Evolutionary conservation across 164 flowering plant species (phyloP), one percentile per base, ranked within the genome.

Genomic region (Paratinospora sagittata): DNA sequence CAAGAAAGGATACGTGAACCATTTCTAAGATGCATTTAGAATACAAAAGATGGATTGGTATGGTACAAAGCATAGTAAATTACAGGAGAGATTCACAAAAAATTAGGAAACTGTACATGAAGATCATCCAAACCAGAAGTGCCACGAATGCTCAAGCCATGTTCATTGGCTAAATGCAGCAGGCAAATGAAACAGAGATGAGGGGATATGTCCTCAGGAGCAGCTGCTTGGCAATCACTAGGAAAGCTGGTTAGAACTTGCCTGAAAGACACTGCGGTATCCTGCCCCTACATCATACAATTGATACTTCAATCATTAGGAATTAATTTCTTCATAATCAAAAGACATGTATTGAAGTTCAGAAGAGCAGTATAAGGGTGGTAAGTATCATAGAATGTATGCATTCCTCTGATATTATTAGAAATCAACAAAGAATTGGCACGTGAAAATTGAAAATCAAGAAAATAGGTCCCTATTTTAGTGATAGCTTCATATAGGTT

Each of bases 141-240:
- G 62, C 84, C 88, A 8, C 63, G 70, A 71, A 91, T 85, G 66
- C 74, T 79, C 73, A 89, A 75, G 3, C 85, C 80, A 70, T 91
- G 88, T 82, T 91, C 93, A 71, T 89, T 91, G 16, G 97, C 97
- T 41, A 91, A 81, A 86, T 91, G 97, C 70, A 91, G 66, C 3
- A 91, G 78, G 73, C 93, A 91, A 55, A 91, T 89, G 83, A 91
- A 91, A 72, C 97, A 88, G 63, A 91, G 69, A 80, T 91, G 97
- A 7, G 93, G 89, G 2, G 97, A 91, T 65, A 88, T 87, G 34
- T 82, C 84, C 63, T 77, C 75, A 34, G 73, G 37, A 43, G 86
- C 78, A 66, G 87, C 81, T 52, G 86, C 86, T 63, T 69, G 66
- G 76, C 87, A 82, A 49, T 81, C 81, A 69, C 49, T 75, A 13